Evolutionary conservation across 345 rosid species (phyloP), one percentile per base, ranked within the genome.

Genomic region (Ceriops decandra): DNA sequence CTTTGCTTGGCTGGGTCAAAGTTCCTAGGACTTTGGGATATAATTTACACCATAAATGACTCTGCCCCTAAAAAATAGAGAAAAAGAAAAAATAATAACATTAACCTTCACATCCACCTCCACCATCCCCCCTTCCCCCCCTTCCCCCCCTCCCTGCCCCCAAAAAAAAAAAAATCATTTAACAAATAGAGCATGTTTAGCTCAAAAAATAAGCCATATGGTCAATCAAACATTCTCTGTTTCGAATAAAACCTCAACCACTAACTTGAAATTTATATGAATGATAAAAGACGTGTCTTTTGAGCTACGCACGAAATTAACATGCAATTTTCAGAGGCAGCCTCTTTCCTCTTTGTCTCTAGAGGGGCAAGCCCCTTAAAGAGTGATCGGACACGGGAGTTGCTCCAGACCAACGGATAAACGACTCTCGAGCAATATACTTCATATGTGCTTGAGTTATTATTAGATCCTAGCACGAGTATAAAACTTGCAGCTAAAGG

Each of bases 21-120:
- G 36, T 62, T 58, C 75, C 74, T 53, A 22, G 21, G 30, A 16
- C 46, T 68, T 63, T 21, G 83, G 78, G 62, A 60, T 57, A 33
- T 33, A 17, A 38, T 65, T 60, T 49, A 52, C 13, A 53, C 60
- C 22, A 51, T 56, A 32, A 5, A 35, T 38, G 78, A 35, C 5
- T 5, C 33, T 5, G 0, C 33, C 33, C 36, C 21, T 28, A 38
- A 36, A 36, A 42, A 42, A 13, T 3, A 9, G 2, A 24, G 1
- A 24, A 24, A 24, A 24, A 24, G 1, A 24, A 24, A 24, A 24
- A 24, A 24, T 24, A 0, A 24, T 24, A 24, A 24, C 26, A 24
- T 24, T 24, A 24, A 24, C 26, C 26, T 24, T 24, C 0, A 24
- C 26, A 0, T 24, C 26, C 26, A 24, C 26, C 26, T 0, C 0